These are phyloP conservation scores for Ulota crispa DNA, from an alignment of 225 moss, liverwort and hornwort species.

Conservation along the genomic window DNA sequence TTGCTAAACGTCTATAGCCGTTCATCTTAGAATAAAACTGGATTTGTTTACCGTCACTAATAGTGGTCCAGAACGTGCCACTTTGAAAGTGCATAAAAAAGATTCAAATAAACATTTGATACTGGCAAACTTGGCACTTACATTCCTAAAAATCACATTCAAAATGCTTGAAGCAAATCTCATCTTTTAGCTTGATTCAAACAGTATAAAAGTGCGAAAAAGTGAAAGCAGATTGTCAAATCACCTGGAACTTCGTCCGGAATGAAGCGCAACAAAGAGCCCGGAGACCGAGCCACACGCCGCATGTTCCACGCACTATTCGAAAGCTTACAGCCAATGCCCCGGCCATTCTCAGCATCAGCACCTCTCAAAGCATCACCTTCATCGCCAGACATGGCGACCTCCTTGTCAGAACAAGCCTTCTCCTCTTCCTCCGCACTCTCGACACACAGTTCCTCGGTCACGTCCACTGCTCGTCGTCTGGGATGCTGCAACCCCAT, in stretches of 20 bases:
- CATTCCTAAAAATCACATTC: neutral
- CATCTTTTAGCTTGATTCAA: neutral
- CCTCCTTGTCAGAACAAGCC: constrained; percentile 23
- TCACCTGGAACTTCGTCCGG: constrained; percentile 67
- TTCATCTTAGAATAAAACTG: neutral
- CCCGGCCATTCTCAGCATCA: constrained; percentile 56
- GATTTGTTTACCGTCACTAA: neutral
- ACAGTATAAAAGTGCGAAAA: neutral
- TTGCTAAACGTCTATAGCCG: neutral
- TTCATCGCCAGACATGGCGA: constrained; percentile 35
- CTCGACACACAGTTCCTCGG: constrained; percentile 18
- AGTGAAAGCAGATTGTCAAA: neutral
- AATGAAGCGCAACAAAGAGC: constrained; percentile 61
- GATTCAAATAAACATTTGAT: neutral
- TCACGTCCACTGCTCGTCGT: constrained; percentile 52
- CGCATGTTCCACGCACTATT: constrained; percentile 71
- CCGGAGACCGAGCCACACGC: constrained; percentile 54
- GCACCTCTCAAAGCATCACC: constrained; percentile 25
- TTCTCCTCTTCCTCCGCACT: constrained; percentile 47
- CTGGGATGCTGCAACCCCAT: constrained; percentile 7
- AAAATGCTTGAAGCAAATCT: neutral
- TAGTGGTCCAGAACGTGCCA: neutral
- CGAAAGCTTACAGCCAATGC: constrained; percentile 52
- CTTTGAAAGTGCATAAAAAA: neutral
- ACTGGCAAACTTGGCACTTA: neutral